phyloP scores from a whole-genome alignment of 768 basidiomycete species.

The Hebeloma cylindrosporum region DNA sequence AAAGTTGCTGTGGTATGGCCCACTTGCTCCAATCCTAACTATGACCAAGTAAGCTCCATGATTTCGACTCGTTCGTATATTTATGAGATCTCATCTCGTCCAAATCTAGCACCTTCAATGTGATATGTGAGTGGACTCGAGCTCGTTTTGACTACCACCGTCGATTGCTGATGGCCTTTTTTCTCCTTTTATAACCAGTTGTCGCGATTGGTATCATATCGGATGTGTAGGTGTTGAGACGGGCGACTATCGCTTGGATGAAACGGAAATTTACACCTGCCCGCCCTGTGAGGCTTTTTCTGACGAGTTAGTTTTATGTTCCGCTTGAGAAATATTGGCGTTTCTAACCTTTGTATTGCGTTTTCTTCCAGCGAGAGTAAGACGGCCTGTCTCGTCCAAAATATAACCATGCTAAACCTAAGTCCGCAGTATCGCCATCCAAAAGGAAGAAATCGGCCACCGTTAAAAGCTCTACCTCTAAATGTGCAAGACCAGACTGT shows the following conservation, averaged over 20 bases:
- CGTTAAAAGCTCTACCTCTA: not conserved
- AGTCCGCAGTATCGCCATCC: not conserved
- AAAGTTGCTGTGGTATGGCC: slow-evolving; percentile 26
- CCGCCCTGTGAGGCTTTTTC: slow-evolving; percentile 37
- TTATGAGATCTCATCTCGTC: not conserved
- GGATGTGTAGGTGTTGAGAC: slow-evolving; percentile 45
- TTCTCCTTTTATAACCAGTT: slow-evolving; percentile 26
- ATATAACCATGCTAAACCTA: not conserved
- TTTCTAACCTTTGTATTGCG: not conserved
- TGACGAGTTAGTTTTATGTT: slow-evolving; percentile 25
- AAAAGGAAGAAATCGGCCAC: not conserved
- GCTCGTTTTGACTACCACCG: not conserved
- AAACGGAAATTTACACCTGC: slow-evolving; percentile 36
- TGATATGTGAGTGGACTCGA: slow-evolving; percentile 18
- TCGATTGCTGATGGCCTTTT: not conserved
- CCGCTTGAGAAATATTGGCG: not conserved
- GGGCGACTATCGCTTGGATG: slow-evolving; percentile 37
- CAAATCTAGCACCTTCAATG: slow-evolving; percentile 30
- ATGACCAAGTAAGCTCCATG: slow-evolving; percentile 28
- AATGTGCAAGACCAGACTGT: slow-evolving; percentile 1
- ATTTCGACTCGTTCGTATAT: not conserved
- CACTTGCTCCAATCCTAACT: slow-evolving; percentile 23
- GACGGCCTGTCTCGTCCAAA: not conserved
- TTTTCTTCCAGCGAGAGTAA: slow-evolving; percentile 2
- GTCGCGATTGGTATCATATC: slow-evolving; percentile 50